Evolutionary conservation across 176 grass and related monocot species (phyloP), one percentile per base, ranked within the genome.

Genomic region (Tuctoria greenei): DNA sequence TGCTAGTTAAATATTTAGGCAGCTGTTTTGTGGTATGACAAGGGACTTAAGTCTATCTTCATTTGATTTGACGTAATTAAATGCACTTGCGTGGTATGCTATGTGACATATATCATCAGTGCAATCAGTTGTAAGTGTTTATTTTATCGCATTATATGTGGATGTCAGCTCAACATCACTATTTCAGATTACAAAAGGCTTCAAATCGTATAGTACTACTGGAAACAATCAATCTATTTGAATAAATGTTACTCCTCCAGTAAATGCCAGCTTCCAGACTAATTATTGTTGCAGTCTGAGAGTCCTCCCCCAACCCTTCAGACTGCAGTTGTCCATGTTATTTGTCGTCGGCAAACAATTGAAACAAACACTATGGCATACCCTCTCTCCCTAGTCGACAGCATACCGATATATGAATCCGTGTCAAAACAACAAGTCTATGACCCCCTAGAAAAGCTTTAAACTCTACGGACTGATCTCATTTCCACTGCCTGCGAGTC

Each of bases 381-480:
- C 39, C 41, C 17, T 40, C n/a, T 74, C 67, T 34, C 18, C n/a
- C 39, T 39, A 69, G 71, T 44, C 52, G 7, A 23, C 8, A 6
- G 24, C 20, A 56, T 56, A 56, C 20, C 57, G 38, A 71, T 9
- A 56, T 76, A 73, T 10, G 78, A 37, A 50, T 76, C 59, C 64
- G 49, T 43, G 35, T 5, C 16, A 46, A 51, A 59, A 25, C 49
- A 87, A 87, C 34, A 51, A 66, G 21, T 41, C 38, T 23, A 66
- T 39, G 28, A 57, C 34, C 58, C 21, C 15, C 42, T 40, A 77
- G 74, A 72, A 82, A 16, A 15, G 39, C 50, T 82, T 50, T 77
- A 82, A 21, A 25, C 73, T 18, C 51, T 54, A 27, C 1, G 10
- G 56, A 61, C 61, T 59, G 59, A 60, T 51, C 50, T 65, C 51